Base-by-base conservation (phyloP, 371 early-diverging fungal species). In the Mortierella sp. region DNA sequence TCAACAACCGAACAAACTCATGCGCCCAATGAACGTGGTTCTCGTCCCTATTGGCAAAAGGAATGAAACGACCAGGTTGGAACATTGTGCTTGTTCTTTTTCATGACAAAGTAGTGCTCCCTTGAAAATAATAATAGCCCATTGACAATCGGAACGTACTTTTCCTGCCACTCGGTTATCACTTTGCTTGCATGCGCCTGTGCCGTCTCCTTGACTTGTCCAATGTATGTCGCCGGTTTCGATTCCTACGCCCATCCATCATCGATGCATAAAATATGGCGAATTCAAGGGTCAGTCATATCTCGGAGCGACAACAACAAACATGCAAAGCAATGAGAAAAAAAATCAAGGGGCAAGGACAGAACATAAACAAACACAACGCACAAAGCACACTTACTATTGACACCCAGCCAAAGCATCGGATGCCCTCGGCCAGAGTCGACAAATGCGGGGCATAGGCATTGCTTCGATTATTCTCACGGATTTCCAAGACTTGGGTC, bases 171-270 rank as follows among this genome's bases (percentile, higher is more conserved):
- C 65, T 97, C 97, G 85, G 95, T 96, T 65, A 97, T 90, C 71
- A 98, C 96, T 60, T 97, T 94, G 89, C 97, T 96, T n/a, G 94
- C 91, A 82, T 96, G 98, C 80, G 97, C 98, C 88, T 96, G 96
- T 38, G 97, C 96, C 27, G 96, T 91, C 48, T 98, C 97, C 87
- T 95, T 96, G 93, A 96, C 95, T 54, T 98, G 98, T 18, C 91
- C 93, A 76, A 99, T 92, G 81, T 92, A 97, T 12, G 97, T 95
- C 12, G 93, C 97, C 21, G 98, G 97, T 3, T 96, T 93, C 46
- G 97, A 96, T 82, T 96, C 97, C 95, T 95, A 81, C 32, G 29
- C 12, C 32, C 32, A 51, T 70, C 60, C 60, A 29, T 32, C 12
- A 29, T 8, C 41, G 44, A 49, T 80, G 21, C 29, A 56, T 43